Evolutionary conservation across 352 stramenopile species (phyloP), one percentile per base, ranked within the genome.

Genomic region (Pythium biforme): DNA sequence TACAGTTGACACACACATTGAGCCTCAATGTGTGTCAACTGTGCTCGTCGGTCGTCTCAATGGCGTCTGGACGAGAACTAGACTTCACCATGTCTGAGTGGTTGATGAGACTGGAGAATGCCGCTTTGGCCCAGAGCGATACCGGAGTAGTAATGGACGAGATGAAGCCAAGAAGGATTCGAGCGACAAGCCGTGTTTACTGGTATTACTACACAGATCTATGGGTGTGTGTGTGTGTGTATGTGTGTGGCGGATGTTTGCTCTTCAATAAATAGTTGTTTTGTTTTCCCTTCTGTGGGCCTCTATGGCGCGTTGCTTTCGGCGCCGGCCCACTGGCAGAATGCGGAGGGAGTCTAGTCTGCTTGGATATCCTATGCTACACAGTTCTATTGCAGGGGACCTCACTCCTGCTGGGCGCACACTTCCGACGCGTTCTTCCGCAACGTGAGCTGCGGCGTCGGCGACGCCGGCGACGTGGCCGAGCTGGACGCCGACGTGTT

Each of bases 321-420:
- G 29, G 49, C 20, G 17, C 29, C 17, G 49, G 17, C 27, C 19
- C 19, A 29, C 29, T 25, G 53, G 7, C 7, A 34, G 37, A 27
- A 37, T 34, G 12, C 7, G 34, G 39, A 9, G 11, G 31, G 25
- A 55, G 26, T 59, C 39, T 53, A 53, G 25, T 60, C 50, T 55
- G 51, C n/a, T n/a, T n/a, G n/a, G n/a, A n/a, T n/a, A n/a, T 51
- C 47, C 60, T 68, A 68, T 57, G 52, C 54, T 68, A 62, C 61
- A 68, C 39, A 19, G 53, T 56, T 67, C 51, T 61, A 67, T 61
- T 39, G 41, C 20, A 23, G 26, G 25, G 6, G 43, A 31, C 26
- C 65, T 33, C n/a, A 82, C 50, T 84, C 72, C 47, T 77, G 66
- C 17, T 72, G 67, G 12, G 68, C 68, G 55, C 74, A 76, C 29